Evolutionary conservation across 169 alveolate species (phyloP).

Genomic region (Eimeria necatrix): DNA sequence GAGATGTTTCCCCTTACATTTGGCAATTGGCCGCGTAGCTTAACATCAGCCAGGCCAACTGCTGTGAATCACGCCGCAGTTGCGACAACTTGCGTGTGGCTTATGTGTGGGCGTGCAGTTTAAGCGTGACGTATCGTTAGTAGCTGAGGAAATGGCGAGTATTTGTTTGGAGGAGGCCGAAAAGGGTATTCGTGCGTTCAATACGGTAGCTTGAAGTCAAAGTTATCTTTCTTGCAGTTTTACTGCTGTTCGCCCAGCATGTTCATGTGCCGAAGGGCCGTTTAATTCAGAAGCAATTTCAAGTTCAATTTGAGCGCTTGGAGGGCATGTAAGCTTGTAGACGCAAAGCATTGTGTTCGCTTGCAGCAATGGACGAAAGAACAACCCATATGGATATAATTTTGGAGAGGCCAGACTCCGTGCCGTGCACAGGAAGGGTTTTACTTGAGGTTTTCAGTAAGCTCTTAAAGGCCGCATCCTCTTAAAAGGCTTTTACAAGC

Average conservation of each 20-base stretch:
- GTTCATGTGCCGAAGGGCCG: too few relatives aligned
- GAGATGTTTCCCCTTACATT: too few relatives aligned
- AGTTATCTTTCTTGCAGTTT: neutral
- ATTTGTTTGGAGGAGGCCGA: too few relatives aligned
- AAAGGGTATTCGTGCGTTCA: too few relatives aligned
- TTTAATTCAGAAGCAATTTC: too few relatives aligned
- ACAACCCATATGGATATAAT: neutral
- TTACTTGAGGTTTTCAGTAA: neutral
- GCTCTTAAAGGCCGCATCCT: neutral
- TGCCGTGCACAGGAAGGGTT: neutral
- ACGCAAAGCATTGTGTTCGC: neutral
- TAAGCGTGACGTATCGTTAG: too few relatives aligned
- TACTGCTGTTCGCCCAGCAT: neutral
- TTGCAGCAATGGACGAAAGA: neutral
- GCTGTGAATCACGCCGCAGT: too few relatives aligned
- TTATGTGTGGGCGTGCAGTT: too few relatives aligned
- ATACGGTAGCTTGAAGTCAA: neutral
- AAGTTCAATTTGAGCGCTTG: neutral
- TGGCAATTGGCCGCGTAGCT: too few relatives aligned
- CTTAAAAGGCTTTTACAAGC: neutral
- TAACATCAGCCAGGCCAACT: too few relatives aligned
- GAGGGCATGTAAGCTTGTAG: neutral
- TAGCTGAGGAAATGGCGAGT: too few relatives aligned
- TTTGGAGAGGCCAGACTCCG: neutral
- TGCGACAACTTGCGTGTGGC: too few relatives aligned